These are phyloP conservation scores for Fusarium pseudocircinatum DNA, from an alignment of 2,329 filamentous ascomycete genomes.

Conservation along the genomic window DNA sequence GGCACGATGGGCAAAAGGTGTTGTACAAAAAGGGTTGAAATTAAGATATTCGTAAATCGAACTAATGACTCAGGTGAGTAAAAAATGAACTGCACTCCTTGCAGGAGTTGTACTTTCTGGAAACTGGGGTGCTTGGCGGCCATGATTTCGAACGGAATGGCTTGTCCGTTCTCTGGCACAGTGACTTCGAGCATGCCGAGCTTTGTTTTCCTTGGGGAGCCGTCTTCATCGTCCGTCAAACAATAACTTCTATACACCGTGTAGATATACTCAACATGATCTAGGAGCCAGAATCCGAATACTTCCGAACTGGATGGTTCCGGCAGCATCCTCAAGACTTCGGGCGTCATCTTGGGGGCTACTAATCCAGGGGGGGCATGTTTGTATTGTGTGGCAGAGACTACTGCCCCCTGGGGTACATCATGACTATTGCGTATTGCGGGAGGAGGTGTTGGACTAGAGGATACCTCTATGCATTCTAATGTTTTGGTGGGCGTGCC, in stretches of 20 bases:
- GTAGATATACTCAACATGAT: neutral
- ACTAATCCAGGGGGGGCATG: neutral
- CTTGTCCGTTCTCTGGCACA: neutral
- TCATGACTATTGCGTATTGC: neutral
- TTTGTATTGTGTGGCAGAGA: neutral
- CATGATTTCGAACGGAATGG: neutral
- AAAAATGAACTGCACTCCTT: neutral
- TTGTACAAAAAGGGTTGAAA: neutral
- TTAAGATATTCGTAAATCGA: neutral
- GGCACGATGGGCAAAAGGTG: neutral
- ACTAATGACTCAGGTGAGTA: neutral
- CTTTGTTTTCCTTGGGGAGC: neutral
- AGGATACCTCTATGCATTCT: neutral
- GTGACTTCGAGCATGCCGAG: neutral
- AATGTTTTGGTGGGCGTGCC: neutral
- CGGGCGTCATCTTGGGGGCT: neutral
- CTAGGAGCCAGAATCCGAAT: neutral
- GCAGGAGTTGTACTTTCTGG: neutral
- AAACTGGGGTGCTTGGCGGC: neutral
- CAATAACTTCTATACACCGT: neutral
- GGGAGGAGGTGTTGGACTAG: too few species aligned
- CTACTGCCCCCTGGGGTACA: neutral
- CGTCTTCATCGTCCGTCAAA: rapidly evolving
- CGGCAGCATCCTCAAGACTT: neutral
- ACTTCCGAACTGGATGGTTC: neutral